These are phyloP conservation scores for Xylaria sp. DNA, from an alignment of 2,329 filamentous ascomycete genomes.

Conservation along the genomic window DNA sequence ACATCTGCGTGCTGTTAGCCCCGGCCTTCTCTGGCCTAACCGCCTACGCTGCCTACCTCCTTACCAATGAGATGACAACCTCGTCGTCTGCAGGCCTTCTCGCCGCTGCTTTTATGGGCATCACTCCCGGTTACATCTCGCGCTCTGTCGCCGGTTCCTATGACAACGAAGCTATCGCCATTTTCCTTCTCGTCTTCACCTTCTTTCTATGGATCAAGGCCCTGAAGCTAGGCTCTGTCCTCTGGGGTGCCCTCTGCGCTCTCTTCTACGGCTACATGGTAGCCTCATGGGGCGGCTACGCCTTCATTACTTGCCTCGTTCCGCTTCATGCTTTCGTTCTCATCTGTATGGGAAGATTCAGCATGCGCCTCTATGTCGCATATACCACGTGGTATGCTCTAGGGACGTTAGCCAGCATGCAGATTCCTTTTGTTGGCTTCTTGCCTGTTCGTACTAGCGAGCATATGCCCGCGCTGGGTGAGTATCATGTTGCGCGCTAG, in stretches of 20 bases:
- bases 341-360: slow-evolving; percentile 96
- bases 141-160: slow-evolving; percentile 97
- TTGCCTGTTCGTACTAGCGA: slow-evolving; percentile 95
- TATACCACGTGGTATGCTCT: slow-evolving; percentile 99
- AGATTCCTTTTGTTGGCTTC: slow-evolving; percentile 98
- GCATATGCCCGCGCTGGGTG: slow-evolving; percentile 96
- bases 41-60: slow-evolving; percentile 89
- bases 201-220: slow-evolving; percentile 99
- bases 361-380: slow-evolving; percentile 90
- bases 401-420: slow-evolving; percentile 97
- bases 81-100: slow-evolving; percentile 94
- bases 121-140: slow-evolving; percentile 96
- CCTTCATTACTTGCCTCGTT: slow-evolving; percentile 98
- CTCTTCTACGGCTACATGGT: slow-evolving; percentile 99
- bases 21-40: slow-evolving; percentile 95
- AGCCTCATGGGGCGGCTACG: slow-evolving; percentile 98
- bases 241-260: slow-evolving; percentile 94
- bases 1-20: slow-evolving; percentile 96
- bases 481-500: slow-evolving; percentile 45
- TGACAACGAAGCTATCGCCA: slow-evolving; percentile 99
- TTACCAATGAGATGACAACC: slow-evolving; percentile 97
- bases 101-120: slow-evolving; percentile 96
- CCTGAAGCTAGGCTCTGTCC: slow-evolving; percentile 92
- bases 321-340: slow-evolving; percentile 94
- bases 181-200: slow-evolving; percentile 97